A percentile compares a stretch with the other conserved stretches of the same genome.
Conservation (phyloP, 306 rosid species). For the Medicago ruthenica region DNA sequence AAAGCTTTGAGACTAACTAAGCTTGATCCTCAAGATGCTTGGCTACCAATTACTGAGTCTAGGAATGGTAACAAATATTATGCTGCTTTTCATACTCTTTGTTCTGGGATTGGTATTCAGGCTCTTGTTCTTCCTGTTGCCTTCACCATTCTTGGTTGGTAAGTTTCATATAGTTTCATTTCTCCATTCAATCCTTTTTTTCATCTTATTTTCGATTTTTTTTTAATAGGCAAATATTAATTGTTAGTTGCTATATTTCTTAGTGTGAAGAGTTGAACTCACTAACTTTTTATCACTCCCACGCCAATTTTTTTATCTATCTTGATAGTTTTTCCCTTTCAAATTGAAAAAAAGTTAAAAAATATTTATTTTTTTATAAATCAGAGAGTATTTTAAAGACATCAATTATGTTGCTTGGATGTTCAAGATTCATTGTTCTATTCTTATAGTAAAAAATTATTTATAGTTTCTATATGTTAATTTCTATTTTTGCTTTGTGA, state of each 20-base stretch:
- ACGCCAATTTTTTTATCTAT: too few species aligned
- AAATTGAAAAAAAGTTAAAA: neutral
- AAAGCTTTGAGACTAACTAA: constrained; percentile 55
- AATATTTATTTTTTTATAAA: too few species aligned
- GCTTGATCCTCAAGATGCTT: constrained; percentile 72
- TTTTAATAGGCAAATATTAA: neutral
- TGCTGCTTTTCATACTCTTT: constrained; percentile 68
- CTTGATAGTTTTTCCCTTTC: neutral
- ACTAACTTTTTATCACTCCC: too few species aligned
- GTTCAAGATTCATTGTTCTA: neutral
- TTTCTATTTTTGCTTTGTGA: neutral
- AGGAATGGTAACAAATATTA: constrained; percentile 64
- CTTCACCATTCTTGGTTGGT: constrained; percentile 74
- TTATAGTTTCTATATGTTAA: neutral
- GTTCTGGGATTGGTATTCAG: constrained; percentile 72
- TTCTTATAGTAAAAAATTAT: neutral
- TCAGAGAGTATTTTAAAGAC: neutral
- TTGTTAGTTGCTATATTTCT: neutral
- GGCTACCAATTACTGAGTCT: constrained; percentile 77
- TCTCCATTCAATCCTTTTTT: neutral
- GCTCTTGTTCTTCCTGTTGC: constrained; percentile 74
- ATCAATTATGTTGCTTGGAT: neutral
- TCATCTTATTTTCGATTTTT: neutral
- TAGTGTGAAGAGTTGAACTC: too few species aligned
- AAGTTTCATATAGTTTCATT: constrained; percentile 21